Evolutionary conservation across 768 basidiomycete genomes (phyloP).

Genomic region (Tephrocybe sp.): DNA sequence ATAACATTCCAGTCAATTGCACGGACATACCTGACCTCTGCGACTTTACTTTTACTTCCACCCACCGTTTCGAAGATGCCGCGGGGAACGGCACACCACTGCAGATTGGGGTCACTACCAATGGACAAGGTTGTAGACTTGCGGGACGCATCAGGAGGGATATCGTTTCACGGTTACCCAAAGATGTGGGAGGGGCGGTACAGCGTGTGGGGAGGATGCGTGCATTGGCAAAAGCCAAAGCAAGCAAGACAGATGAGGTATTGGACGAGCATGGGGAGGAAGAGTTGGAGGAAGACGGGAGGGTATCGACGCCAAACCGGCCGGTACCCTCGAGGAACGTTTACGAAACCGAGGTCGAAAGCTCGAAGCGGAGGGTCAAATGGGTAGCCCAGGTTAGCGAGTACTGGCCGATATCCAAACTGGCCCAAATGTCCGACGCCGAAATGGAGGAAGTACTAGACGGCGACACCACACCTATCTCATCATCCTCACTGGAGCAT

Average conservation of each 20-base stretch:
- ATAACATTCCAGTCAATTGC: slow-evolving; percentile 78
- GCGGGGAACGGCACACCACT: slow-evolving; percentile 47
- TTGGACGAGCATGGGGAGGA: slow-evolving; percentile 27
- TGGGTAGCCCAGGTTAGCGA: slow-evolving; percentile 97
- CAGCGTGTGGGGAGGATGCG: slow-evolving; percentile 72
- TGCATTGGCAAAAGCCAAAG: slow-evolving; percentile 36
- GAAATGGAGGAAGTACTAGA: slow-evolving; percentile 71
- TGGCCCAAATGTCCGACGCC: slow-evolving; percentile 63
- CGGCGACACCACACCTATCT: slow-evolving; percentile 26
- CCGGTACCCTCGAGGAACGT: slow-evolving; percentile 56
- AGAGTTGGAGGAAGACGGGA: slow-evolving; percentile 54
- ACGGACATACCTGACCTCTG: slow-evolving; percentile 85
- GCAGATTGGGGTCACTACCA: slow-evolving; percentile 86
- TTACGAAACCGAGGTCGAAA: slow-evolving; percentile 43
- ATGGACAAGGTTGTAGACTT: slow-evolving; percentile 88
- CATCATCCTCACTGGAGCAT: slow-evolving; percentile 14
- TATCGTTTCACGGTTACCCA: slow-evolving; percentile 73
- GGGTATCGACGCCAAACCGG: slow-evolving; percentile 61
- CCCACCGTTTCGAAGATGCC: slow-evolving; percentile 74
- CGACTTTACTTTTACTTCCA: slow-evolving; percentile 86
- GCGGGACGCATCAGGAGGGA: slow-evolving; percentile 80
- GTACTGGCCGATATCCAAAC: slow-evolving; percentile 85
- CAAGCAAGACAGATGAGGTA: slow-evolving; percentile 9
- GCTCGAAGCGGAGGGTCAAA: slow-evolving; percentile 68
- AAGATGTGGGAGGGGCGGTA: slow-evolving; percentile 73